phyloP scores from a whole-genome alignment of 805 yeast genomes.

The Blastobotrys mokoenaii region DNA sequence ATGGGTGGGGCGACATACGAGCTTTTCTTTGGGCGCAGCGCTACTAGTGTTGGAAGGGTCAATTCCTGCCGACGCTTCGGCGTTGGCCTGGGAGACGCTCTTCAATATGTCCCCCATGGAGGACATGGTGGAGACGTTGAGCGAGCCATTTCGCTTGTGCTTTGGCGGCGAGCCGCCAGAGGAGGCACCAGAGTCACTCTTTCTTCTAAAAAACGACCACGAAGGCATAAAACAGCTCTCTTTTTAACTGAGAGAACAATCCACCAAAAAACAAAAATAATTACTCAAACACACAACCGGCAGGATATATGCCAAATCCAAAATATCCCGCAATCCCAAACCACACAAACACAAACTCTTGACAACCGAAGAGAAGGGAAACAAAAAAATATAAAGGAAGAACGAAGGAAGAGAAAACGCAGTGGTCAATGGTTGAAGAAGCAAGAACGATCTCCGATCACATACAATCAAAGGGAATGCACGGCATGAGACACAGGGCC shows the following conservation, averaged over 20 bases:
- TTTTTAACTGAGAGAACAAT: neutral
- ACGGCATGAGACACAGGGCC: too few species aligned
- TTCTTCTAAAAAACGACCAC: conserved; percentile 3
- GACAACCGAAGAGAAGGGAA: neutral
- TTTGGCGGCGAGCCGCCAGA: neutral
- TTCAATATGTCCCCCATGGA: conserved; percentile 16
- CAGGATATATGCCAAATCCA: too few species aligned
- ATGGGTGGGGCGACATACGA: neutral
- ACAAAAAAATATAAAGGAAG: neutral
- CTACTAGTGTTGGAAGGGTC: neutral
- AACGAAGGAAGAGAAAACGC: neutral
- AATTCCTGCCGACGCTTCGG: conserved; percentile 1
- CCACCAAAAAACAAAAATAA: too few species aligned
- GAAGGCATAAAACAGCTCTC: conserved; percentile 1
- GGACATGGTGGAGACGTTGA: conserved; percentile 17
- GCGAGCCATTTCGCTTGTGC: neutral
- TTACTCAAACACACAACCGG: too few species aligned
- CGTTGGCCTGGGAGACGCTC: conserved; percentile 17
- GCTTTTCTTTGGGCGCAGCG: neutral
- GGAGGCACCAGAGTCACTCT: neutral
- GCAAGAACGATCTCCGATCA: neutral
- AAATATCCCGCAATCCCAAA: too few species aligned
- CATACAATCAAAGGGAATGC: too few species aligned
- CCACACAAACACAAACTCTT: too few species aligned
- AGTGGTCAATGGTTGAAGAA: neutral